phyloP scores from a whole-genome alignment of 1,139 yeast species.

The Blastobotrys illinoisensis region DNA sequence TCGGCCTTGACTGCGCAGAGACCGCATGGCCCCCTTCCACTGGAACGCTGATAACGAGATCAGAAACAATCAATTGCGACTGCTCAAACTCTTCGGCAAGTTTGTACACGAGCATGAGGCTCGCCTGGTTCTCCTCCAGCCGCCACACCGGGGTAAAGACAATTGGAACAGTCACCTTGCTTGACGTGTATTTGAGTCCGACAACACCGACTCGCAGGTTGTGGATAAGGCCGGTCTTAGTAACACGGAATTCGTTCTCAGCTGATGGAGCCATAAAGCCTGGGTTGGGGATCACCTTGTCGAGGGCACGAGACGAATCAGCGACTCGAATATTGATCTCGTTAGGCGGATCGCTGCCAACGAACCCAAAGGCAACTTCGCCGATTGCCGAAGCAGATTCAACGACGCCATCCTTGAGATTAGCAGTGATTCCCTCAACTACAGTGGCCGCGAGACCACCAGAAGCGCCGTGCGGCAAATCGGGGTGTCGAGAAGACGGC shows the following conservation, averaged over 20 bases:
- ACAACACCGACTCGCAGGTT: slow-evolving; percentile 7
- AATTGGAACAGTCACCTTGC: slow-evolving; percentile 56
- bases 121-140: slow-evolving; percentile 75
- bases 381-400: slow-evolving; percentile 62
- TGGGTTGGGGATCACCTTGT: slow-evolving; percentile 22
- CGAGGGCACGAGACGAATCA: slow-evolving; percentile 8
- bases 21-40: slow-evolving; percentile 38
- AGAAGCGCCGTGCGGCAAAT: slow-evolving; percentile 47
- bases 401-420: slow-evolving; percentile 59
- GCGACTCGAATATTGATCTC: slow-evolving; percentile 17
- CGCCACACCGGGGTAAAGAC: slow-evolving; percentile 82
- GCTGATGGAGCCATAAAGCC: slow-evolving; percentile 16
- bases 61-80: slow-evolving; percentile 41
- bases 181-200: slow-evolving; percentile 29
- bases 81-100: slow-evolving; percentile 47
- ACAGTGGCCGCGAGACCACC: slow-evolving; percentile 60
- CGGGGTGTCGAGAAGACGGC: slow-evolving; percentile 33
- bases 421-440: slow-evolving; percentile 76
- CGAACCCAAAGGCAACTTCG: slow-evolving; percentile 71
- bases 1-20: slow-evolving; percentile 83
- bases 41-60: slow-evolving; percentile 61
- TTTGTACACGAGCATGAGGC: slow-evolving; percentile 69
- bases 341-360: slow-evolving; percentile 21
- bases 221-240: neutral
- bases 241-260: slow-evolving; percentile 9